Percentiles rank a stretch among this genome's conserved stretches.
These are phyloP conservation scores for Chaetoscypha palmicola DNA, from an alignment of 2,329 filamentous ascomycete species.

Conservation along the genomic window DNA sequence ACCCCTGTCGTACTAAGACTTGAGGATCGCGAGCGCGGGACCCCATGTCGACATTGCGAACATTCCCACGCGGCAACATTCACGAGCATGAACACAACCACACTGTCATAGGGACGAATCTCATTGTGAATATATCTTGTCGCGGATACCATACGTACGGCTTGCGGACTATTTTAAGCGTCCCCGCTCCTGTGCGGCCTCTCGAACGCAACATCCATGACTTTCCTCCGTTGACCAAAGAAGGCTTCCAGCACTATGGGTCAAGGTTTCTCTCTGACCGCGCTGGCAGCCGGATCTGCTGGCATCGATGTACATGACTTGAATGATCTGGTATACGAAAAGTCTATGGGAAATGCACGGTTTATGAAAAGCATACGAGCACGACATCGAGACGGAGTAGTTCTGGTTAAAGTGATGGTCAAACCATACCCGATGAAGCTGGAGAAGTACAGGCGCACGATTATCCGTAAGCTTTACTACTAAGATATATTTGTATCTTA, in stretches of 20 bases:
- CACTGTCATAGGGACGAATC: background rate
- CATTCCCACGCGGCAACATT: no score
- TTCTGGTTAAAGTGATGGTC: constrained; percentile 89
- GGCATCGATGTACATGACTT: constrained; percentile 93
- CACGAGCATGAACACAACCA: background rate
- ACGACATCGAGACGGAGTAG: constrained; percentile 80
- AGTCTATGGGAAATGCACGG: constrained; percentile 79
- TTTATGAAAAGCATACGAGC: constrained; percentile 97
- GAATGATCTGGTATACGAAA: constrained; percentile 84
- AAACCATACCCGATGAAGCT: constrained; percentile 85
- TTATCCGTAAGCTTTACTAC: constrained; percentile 55
- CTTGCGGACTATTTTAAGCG: constrained; percentile 19
- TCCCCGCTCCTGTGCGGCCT: constrained; percentile 20
- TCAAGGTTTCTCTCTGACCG: constrained; percentile 90
- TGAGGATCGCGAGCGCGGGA: no score
- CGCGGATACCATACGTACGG: constrained; percentile 11
- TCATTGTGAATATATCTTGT: background rate
- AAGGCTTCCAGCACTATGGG: constrained; percentile 57
- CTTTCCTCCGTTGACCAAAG: constrained; percentile 23
- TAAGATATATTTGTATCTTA: background rate
- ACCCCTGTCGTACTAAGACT: background rate
- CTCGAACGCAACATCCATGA: constrained; percentile 19
- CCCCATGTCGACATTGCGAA: no score
- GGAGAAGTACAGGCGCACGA: constrained; percentile 67
- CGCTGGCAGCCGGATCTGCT: constrained; percentile 82